A percentile compares a stretch with the other conserved stretches of the same genome.
phyloP scores from a whole-genome alignment of 2,329 filamentous ascomycete genomes.

The Alternaria rosae region DNA sequence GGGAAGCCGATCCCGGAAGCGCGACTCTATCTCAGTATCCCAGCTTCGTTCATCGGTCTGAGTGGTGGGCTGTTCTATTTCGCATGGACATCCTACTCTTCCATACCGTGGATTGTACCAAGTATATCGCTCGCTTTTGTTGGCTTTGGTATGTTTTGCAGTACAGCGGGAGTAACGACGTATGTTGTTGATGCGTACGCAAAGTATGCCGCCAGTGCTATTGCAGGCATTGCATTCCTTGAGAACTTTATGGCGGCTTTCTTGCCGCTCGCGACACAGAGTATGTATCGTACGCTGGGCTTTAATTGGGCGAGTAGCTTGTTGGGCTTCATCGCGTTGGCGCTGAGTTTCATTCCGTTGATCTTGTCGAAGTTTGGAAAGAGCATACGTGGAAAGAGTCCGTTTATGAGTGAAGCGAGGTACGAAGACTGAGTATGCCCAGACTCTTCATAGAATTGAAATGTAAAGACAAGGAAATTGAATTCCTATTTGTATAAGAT shows the following conservation, averaged over 20 bases:
- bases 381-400: conserved; percentile 49
- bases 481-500: too few species aligned
- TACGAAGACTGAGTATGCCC: conserved; percentile 4
- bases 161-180: conserved; percentile 56
- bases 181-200: conserved; percentile 61
- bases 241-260: conserved; percentile 60
- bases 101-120: conserved; percentile 57
- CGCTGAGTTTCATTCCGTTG: conserved; percentile 55
- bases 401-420: conserved; percentile 48
- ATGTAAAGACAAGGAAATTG: neutral
- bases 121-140: conserved; percentile 57
- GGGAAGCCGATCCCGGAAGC: conserved; percentile 56
- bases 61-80: conserved; percentile 61
- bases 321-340: conserved; percentile 55
- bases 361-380: conserved; percentile 54
- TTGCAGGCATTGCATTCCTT: conserved; percentile 58
- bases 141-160: conserved; percentile 58
- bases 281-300: conserved; percentile 58
- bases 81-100: conserved; percentile 57
- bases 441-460: neutral
- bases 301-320: conserved; percentile 60
- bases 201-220: conserved; percentile 58
- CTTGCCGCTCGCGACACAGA: conserved; percentile 56
- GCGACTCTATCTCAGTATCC: conserved; percentile 54
- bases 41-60: conserved; percentile 56